These are phyloP conservation scores for Aspergillus japonicus DNA, from an alignment of 2,329 filamentous ascomycete species.

Conservation along the genomic window DNA sequence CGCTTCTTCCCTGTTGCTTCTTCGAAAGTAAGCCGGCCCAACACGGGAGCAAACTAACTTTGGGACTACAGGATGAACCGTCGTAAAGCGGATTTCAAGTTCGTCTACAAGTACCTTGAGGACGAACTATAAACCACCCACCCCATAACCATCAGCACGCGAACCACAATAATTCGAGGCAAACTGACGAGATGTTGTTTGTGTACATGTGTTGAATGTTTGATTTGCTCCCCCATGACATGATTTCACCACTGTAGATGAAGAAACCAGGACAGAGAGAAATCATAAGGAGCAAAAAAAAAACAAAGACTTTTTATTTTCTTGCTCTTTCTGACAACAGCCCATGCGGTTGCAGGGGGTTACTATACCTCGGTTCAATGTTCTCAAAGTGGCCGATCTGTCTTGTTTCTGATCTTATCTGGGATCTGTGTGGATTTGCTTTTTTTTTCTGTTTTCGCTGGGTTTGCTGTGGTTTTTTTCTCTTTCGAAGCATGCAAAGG, in stretches of 20 bases:
- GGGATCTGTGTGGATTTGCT: too few species aligned
- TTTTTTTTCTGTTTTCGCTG: neutral
- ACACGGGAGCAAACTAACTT: constrained; percentile 13
- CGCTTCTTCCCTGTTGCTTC: constrained; percentile 21
- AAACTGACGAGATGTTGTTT: neutral
- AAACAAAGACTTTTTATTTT: too few species aligned
- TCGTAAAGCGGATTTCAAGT: constrained; percentile 96
- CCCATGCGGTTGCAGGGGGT: neutral
- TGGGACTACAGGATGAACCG: constrained; percentile 81
- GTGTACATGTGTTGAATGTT: constrained; percentile 12
- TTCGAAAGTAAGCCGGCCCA: constrained; percentile 10
- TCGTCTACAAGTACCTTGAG: constrained; percentile 95
- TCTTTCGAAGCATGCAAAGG: neutral
- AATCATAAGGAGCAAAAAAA: neutral
- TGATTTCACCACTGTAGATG: neutral
- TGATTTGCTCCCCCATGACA: too few species aligned
- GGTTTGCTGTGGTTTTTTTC: neutral
- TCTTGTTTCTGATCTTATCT: neutral
- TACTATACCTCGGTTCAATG: too few species aligned
- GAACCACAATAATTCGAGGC: neutral
- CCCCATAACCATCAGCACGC: neutral
- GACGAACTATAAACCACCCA: constrained; percentile 67
- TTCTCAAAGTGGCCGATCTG: neutral
- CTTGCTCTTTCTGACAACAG: neutral
- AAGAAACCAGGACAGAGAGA: neutral